Evolutionary conservation across 768 basidiomycete genomes (phyloP), one percentile per base, ranked within the genome.

Genomic region (Piloderma croceum): DNA sequence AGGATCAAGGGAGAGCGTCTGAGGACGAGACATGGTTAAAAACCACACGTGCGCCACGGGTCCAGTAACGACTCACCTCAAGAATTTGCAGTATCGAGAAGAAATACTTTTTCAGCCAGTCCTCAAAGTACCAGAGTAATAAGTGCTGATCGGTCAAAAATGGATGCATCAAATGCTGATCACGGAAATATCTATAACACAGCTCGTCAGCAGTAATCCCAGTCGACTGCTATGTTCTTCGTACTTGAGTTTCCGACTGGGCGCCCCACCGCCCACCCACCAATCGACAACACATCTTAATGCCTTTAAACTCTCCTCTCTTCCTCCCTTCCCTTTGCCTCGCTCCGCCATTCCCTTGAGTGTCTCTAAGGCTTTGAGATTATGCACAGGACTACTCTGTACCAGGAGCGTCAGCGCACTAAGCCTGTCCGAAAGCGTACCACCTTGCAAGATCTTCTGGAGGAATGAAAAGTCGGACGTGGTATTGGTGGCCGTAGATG

Each of bases 91-190:
- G 74, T 27, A 96, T 62, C 2, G 82, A 81, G 64, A 94, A 98
- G 66, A 96, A 97, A 60, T 84, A 98, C 48, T 91, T 92, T 64
- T 99, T 99, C 36, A 97, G 59, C 88, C 90, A 97, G 52, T 98
- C 94, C 60, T 99, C 96, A 59, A 96, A 98, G 45, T 83, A 84
- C 83, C 87, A 98, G 3, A 83, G 43, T 5, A 92, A 52, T 0
- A 97, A 62, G 57, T 88, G 77, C 38, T 77, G 69, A 42, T 93
- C 86, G 0, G 83, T 81, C 21, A 77, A 69, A 13, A 64, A 61
- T 0, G 77, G 73, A 57, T 83, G 81, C 1, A 67, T 58, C 38
- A 90, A 59, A 10, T 86, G 82, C 52, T 93, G 93, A 56, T 94
- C 92, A 6, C 88, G 83, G 56, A 94, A 88, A 59, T 92, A 93